Percentiles rank a stretch among this genome's conserved stretches.
phyloP scores from a whole-genome alignment of 2,329 filamentous ascomycete genomes.

The Daldinia sp. region DNA sequence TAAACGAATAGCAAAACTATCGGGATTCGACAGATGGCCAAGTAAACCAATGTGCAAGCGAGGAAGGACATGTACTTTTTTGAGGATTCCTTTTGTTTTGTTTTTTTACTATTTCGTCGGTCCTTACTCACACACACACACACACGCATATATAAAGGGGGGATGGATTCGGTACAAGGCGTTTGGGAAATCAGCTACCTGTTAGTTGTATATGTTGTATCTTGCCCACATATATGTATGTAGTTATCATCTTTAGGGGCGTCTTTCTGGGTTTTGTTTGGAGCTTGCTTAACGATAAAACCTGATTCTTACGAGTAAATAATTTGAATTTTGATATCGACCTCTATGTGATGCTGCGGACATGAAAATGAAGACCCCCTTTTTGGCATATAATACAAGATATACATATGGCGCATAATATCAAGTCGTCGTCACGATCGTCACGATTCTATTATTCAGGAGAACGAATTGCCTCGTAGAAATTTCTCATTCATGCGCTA shows the following conservation, averaged over 20 bases:
- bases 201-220: slow-evolving; percentile 3
- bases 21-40: neutral
- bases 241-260: neutral
- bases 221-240: neutral
- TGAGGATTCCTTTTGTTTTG: neutral
- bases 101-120: neutral
- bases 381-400: neutral
- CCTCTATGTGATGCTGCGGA: neutral
- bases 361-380: neutral
- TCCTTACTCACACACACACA: neutral
- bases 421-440: neutral
- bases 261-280: neutral
- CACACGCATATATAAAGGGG: neutral
- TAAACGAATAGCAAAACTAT: too few relatives aligned
- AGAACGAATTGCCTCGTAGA: slow-evolving; percentile 1
- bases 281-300: neutral
- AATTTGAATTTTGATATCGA: too few relatives aligned
- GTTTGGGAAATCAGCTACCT: neutral
- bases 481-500: slow-evolving; percentile 14
- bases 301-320: neutral
- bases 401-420: neutral
- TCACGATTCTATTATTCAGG: neutral
- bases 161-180: neutral
- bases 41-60: neutral
- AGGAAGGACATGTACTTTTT: neutral